Percentiles rank a stretch among this genome's conserved stretches.
These are phyloP conservation scores for Acacia melanoxylon DNA, from an alignment of 306 rosid species.

Conservation along the genomic window DNA sequence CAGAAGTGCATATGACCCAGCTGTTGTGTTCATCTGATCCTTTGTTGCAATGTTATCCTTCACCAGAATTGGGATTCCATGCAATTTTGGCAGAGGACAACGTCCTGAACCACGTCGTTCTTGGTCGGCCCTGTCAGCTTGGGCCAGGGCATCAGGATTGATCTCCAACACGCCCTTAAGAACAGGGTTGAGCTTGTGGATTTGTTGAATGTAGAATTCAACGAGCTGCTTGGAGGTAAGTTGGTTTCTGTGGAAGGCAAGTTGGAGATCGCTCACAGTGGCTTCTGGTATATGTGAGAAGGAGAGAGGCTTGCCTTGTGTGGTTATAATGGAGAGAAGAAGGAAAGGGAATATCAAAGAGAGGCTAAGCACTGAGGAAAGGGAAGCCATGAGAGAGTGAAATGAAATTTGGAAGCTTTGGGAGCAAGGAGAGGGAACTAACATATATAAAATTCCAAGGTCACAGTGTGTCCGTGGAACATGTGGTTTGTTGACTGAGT, in stretches of 20 bases:
- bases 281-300: constrained; percentile 58
- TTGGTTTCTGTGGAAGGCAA: constrained; percentile 45
- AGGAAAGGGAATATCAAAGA: not conserved
- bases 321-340: too few species aligned
- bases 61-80: constrained; percentile 67
- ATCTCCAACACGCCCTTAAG: constrained; percentile 54
- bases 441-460: not conserved
- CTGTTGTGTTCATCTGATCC: constrained; percentile 66
- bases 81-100: constrained; percentile 30
- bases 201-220: constrained; percentile 53
- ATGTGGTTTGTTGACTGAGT: too few species aligned
- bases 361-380: not conserved
- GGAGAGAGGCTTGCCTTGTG: not conserved
- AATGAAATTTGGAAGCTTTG: too few species aligned
- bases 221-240: constrained; percentile 63
- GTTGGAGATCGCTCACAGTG: constrained; percentile 50
- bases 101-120: constrained; percentile 30
- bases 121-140: constrained; percentile 51
- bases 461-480: not conserved
- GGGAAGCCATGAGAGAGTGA: constrained; percentile 32
- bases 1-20: constrained; percentile 61
- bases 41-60: constrained; percentile 70
- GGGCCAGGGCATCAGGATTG: constrained; percentile 59
- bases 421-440: too few species aligned
- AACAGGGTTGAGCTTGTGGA: constrained; percentile 39